Base-by-base conservation (phyloP, 306 rosid species). In the Dryas drummondii region DNA sequence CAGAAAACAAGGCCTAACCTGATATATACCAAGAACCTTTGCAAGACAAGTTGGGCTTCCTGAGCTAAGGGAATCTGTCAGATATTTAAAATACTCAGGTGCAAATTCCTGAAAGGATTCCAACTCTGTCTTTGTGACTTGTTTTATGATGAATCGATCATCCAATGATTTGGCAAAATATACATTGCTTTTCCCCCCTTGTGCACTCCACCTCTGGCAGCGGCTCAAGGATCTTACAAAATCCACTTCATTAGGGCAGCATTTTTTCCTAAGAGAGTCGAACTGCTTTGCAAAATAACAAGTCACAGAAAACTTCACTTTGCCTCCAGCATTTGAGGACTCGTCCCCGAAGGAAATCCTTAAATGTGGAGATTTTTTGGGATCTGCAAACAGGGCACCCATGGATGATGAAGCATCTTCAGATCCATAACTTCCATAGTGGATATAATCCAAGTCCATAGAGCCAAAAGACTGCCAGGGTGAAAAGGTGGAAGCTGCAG, bases 21-120 rank as follows among this genome's bases (percentile, higher is more conserved):
- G 98, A 87, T 84, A 96, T 53, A 92, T 86, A 58, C 99, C 99
- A 59, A 96, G 92, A 82, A 96, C 82, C 85, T 96, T 96, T 54
- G 99, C 99, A 73, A 96, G 98, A 79, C 99, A 92, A 22, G 96
- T 96, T 70, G 99, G 99, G 76, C 99, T 92, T 83, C 98, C 91
- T 0, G 87, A 71, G 82, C 74, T 53, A 7, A 90, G 75, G 56
- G 99, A 86, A 16, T 85, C 86, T 76, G 86, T 85, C 86, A 96
- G 73, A 82, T 96, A 92, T 78, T 86, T 92, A 50, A 96, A 96
- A 86, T 96, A 96, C 76, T 89, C 86, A 5, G 94, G 86, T 9
- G 97, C 98, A 37, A 86, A 96, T 74, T 92, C 99, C 82, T 79
- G 97, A 53, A 96, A 96, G 17, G 98, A 92, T 75, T 89, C 99